A percentile compares a stretch with the other conserved stretches of the same genome.
These are phyloP conservation scores for Chaetomium cochliodes DNA, from an alignment of 495 filamentous ascomycete species.

Conservation along the genomic window DNA sequence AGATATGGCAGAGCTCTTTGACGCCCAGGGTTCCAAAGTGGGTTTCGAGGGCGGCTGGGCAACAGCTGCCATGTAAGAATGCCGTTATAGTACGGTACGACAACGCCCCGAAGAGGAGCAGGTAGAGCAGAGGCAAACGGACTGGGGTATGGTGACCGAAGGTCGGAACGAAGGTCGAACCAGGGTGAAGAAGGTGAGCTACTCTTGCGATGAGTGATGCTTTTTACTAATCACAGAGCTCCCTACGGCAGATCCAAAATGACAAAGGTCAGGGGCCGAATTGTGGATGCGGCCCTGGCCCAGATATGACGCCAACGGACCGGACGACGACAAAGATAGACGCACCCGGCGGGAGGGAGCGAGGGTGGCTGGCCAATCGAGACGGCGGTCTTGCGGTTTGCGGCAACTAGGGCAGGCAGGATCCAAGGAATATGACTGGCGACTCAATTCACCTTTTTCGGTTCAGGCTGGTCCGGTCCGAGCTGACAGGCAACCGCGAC, in stretches of 20 bases:
- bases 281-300: neutral
- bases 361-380: constrained; percentile 34
- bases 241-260: neutral
- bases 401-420: constrained; percentile 29
- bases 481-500: constrained; percentile 25
- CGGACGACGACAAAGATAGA: constrained; percentile 22
- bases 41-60: constrained; percentile 35
- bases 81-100: constrained; percentile 25
- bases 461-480: constrained; percentile 21
- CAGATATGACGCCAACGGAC: constrained; percentile 25
- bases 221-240: neutral
- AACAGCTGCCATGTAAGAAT: constrained; percentile 39
- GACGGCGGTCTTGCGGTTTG: constrained; percentile 29
- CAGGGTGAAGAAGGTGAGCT: constrained; percentile 5
- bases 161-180: no score
- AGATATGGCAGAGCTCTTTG: constrained; percentile 36
- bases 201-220: neutral
- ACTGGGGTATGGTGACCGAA: no score
- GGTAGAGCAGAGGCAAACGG: no score
- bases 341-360: constrained; percentile 17
- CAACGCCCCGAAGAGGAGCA: neutral
- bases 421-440: constrained; percentile 35
- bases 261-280: neutral
- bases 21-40: constrained; percentile 35
- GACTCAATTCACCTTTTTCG: constrained; percentile 34